Evolutionary conservation across 202 grass and related monocot genomes (phyloP).

Genomic region (Carex sylvatica): DNA sequence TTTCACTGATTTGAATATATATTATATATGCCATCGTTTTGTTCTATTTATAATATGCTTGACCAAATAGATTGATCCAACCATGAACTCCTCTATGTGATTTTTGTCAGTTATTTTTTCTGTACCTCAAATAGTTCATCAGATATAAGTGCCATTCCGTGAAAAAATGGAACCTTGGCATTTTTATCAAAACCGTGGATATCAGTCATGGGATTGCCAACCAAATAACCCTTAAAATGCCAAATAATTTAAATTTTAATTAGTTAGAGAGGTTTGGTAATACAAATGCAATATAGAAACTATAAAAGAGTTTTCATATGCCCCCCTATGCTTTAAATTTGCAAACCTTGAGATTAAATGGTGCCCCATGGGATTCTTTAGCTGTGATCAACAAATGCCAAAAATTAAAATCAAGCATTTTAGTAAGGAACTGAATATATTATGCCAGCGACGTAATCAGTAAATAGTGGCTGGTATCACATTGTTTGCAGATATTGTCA

Average conservation of each 20-base stretch:
- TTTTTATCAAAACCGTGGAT: slow-evolving; percentile 5
- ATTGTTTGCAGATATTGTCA: neutral
- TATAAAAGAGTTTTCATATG: neutral
- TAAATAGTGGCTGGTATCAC: neutral
- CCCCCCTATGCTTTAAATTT: neutral
- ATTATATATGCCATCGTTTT: slow-evolving; percentile 5
- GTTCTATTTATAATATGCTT: neutral
- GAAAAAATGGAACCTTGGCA: slow-evolving; percentile 40
- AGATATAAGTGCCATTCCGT: slow-evolving; percentile 64
- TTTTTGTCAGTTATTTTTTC: neutral
- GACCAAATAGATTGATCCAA: no score
- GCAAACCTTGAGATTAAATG: slow-evolving; percentile 53
- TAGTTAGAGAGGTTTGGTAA: neutral
- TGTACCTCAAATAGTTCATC: slow-evolving; percentile 65
- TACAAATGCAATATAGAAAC: neutral
- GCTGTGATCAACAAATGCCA: slow-evolving; percentile 18
- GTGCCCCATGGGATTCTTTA: slow-evolving; percentile 22
- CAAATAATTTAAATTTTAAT: neutral
- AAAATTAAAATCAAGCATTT: neutral
- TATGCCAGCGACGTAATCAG: neutral
- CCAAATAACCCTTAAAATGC: slow-evolving; percentile 44
- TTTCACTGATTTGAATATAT: neutral
- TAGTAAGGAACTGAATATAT: neutral
- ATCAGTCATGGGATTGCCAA: slow-evolving; percentile 52
- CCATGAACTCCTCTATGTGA: neutral